These are phyloP conservation scores for Thermomucor indicae-seudaticae DNA, from an alignment of 371 early-diverging fungal genomes.

Conservation along the genomic window DNA sequence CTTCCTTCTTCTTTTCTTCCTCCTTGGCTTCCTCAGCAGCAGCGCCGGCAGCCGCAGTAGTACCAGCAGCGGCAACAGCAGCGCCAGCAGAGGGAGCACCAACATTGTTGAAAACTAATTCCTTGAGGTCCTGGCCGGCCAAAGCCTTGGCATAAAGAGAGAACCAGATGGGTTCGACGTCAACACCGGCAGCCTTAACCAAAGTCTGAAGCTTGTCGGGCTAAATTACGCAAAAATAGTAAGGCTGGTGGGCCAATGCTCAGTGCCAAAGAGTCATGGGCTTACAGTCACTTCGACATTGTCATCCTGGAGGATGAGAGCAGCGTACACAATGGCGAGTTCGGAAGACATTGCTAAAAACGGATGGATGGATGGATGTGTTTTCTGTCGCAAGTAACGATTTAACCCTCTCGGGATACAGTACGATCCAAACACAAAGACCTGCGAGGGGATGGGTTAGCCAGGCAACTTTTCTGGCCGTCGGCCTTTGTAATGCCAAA, in stretches of 20 bases:
- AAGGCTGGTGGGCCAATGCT: neutral
- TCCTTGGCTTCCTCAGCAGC: constrained; percentile 55
- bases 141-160: constrained; percentile 97
- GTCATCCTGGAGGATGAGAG: constrained; percentile 98
- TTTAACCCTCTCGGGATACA: too few relatives aligned
- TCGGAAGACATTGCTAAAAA: constrained; percentile 68
- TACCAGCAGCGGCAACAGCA: constrained; percentile 59
- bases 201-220: constrained; percentile 93
- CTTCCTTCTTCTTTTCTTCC: constrained; percentile 67
- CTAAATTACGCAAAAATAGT: too few relatives aligned
- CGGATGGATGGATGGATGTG: too few relatives aligned
- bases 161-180: constrained; percentile 95
- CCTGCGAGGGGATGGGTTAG: too few relatives aligned
- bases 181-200: constrained; percentile 84
- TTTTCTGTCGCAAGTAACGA: too few relatives aligned
- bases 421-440: too few relatives aligned
- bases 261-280: constrained; percentile 4
- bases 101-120: constrained; percentile 89
- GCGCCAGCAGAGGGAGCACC: constrained; percentile 81
- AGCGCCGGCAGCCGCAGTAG: constrained; percentile 47
- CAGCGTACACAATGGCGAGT: constrained; percentile 94
- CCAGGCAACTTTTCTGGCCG: too few relatives aligned
- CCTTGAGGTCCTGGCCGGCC: constrained; percentile 88
- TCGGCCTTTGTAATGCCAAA: too few relatives aligned
- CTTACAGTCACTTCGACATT: constrained; percentile 93